These are phyloP conservation scores for Leccinum pellstonianum DNA, from an alignment of 768 basidiomycete species.

Conservation along the genomic window DNA sequence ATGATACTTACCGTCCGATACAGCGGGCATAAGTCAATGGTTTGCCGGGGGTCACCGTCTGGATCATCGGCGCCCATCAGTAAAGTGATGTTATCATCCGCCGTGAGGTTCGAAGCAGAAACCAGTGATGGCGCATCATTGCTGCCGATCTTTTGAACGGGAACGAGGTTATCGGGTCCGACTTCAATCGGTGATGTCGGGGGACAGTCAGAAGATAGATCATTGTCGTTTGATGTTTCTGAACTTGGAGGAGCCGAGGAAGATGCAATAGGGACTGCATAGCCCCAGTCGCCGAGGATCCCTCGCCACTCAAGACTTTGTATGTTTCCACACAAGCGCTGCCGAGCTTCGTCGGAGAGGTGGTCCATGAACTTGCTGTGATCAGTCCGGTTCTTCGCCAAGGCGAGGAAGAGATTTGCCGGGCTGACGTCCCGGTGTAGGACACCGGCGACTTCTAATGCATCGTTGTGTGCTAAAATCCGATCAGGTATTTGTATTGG, in stretches of 20 bases:
- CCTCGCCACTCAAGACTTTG: not conserved
- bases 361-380: not conserved
- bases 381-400: not conserved
- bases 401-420: not conserved
- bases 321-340: not conserved
- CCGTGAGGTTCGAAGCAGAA: too few species aligned
- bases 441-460: not conserved
- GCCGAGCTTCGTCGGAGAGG: not conserved
- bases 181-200: not conserved
- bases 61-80: too few species aligned
- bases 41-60: too few species aligned
- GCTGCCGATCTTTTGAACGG: not conserved
- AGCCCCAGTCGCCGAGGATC: not conserved
- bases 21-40: too few species aligned
- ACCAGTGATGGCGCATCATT: too few species aligned
- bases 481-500: not conserved
- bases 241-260: not conserved
- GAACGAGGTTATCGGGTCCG: not conserved
- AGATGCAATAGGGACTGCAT: not conserved
- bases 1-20: too few species aligned
- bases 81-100: too few species aligned
- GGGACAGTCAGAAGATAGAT: not conserved
- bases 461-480: not conserved
- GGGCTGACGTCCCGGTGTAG: not conserved
- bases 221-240: not conserved